Percentiles rank a stretch among this genome's conserved stretches.
Evolutionary conservation across 345 rosid genomes (phyloP).

Genomic region (Lumnitzera racemosa): DNA sequence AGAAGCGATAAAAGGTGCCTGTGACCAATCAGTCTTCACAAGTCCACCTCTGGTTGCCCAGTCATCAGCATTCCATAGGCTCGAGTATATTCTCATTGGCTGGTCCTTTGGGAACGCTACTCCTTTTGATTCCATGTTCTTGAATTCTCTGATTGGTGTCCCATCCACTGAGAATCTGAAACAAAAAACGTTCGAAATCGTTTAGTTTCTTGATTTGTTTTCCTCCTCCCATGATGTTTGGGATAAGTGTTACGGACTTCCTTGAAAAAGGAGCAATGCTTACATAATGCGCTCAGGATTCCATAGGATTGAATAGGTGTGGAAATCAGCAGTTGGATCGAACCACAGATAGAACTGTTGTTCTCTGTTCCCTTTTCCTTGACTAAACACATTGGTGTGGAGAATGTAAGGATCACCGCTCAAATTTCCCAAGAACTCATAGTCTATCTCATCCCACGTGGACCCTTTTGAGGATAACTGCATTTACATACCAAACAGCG

Average conservation of each 20-base stretch:
- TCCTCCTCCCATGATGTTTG: too few species aligned
- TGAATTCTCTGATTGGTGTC: slow-evolving; percentile 55
- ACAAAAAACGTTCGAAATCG: too few species aligned
- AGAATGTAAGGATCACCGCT: slow-evolving; percentile 64
- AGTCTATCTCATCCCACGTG: slow-evolving; percentile 66
- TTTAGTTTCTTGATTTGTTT: too few species aligned
- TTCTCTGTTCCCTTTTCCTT: slow-evolving; percentile 58
- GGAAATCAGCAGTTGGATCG: slow-evolving; percentile 51
- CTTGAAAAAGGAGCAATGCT: neutral
- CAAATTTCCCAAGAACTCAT: slow-evolving; percentile 53
- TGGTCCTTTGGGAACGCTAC: slow-evolving; percentile 40
- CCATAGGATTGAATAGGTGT: slow-evolving; percentile 54
- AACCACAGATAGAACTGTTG: slow-evolving; percentile 67
- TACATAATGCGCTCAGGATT: slow-evolving; percentile 50
- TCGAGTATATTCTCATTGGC: slow-evolving; percentile 53
- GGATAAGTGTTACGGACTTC: too few species aligned
- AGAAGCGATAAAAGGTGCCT: slow-evolving; percentile 56
- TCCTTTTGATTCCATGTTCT: slow-evolving; percentile 41
- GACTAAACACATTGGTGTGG: slow-evolving; percentile 49
- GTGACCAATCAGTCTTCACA: slow-evolving; percentile 51
- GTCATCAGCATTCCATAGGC: slow-evolving; percentile 57
- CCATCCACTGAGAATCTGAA: slow-evolving; percentile 44
- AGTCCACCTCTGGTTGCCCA: slow-evolving; percentile 65
- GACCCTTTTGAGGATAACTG: slow-evolving; percentile 56
- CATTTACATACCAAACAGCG: neutral